Evolutionary conservation across 2,329 filamentous ascomycete genomes (phyloP).

Genomic region (Colletotrichum gloeosporioides): DNA sequence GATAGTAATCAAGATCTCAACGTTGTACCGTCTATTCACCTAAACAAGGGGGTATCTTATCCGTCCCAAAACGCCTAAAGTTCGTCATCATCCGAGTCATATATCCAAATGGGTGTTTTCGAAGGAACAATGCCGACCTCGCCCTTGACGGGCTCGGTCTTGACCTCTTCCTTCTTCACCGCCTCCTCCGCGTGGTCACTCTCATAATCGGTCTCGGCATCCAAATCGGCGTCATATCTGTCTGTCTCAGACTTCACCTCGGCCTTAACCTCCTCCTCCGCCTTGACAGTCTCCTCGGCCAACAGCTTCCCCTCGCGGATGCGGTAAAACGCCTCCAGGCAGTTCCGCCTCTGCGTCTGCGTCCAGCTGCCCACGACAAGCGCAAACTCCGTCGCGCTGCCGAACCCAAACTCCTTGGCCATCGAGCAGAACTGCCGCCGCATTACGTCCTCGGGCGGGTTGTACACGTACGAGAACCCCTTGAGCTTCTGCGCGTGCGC

Average conservation of each 20-base stretch:
- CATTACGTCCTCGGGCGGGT: slow-evolving; percentile 76
- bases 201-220: slow-evolving; percentile 21
- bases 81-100: slow-evolving; percentile 43
- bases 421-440: slow-evolving; percentile 89
- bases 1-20: rapidly evolving
- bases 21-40: background rate
- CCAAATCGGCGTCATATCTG: slow-evolving; percentile 18
- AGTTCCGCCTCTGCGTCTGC: slow-evolving; percentile 79
- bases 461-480: slow-evolving; percentile 52
- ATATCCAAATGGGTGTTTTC: slow-evolving; percentile 39
- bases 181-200: background rate
- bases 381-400: slow-evolving; percentile 82
- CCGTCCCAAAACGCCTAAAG: slow-evolving; percentile 28
- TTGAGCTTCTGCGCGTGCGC: slow-evolving; percentile 6
- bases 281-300: slow-evolving; percentile 31
- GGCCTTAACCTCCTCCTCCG: slow-evolving; percentile 5
- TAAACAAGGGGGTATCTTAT: background rate
- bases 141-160: background rate
- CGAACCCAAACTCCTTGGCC: slow-evolving; percentile 80
- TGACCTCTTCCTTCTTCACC: background rate
- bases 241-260: slow-evolving; percentile 1
- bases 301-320: slow-evolving; percentile 62
- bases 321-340: slow-evolving; percentile 81
- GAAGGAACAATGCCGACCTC: background rate
- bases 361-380: slow-evolving; percentile 91